A percentile compares a stretch with the other conserved stretches of the same genome.
These are phyloP conservation scores for Luzula sylvatica DNA, from an alignment of 176 grass and related monocot genomes.

Conservation along the genomic window DNA sequence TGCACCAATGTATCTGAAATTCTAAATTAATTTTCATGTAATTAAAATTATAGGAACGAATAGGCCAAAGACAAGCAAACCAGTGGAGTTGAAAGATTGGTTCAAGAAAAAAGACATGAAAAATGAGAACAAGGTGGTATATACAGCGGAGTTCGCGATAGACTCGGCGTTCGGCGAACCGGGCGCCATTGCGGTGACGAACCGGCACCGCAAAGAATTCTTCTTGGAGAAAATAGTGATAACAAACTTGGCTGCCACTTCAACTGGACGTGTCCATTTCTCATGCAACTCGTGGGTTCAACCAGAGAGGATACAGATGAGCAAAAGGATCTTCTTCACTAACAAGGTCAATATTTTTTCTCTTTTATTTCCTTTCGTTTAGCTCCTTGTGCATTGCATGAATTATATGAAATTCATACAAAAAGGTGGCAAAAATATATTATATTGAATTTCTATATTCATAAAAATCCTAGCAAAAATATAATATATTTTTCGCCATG, in stretches of 20 bases:
- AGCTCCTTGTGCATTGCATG: background rate
- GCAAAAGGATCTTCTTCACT: conserved; percentile 61
- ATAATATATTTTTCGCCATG: too few relatives aligned
- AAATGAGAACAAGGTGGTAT: conserved; percentile 47
- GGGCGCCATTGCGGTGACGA: conserved; percentile 64
- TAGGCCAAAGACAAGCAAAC: background rate
- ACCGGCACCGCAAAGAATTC: conserved; percentile 71
- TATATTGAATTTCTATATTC: too few relatives aligned
- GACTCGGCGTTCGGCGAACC: conserved; percentile 68
- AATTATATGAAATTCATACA: too few relatives aligned
- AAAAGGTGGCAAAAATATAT: too few relatives aligned
- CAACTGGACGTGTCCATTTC: conserved; percentile 45
- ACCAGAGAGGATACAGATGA: conserved; percentile 27
- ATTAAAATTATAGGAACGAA: too few relatives aligned
- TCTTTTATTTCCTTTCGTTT: background rate
- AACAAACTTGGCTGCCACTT: conserved; percentile 35
- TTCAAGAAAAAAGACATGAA: conserved; percentile 83
- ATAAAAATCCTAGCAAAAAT: too few relatives aligned
- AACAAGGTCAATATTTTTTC: conserved; percentile 29
- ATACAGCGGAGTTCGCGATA: conserved; percentile 71
- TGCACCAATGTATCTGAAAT: too few relatives aligned
- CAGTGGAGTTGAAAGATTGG: conserved; percentile 45
- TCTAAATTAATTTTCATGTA: too few relatives aligned
- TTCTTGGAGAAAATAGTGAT: conserved; percentile 78
- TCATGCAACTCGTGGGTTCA: conserved; percentile 80